Evolutionary conservation across 441 rosid genomes (phyloP), one percentile per base, ranked within the genome.

Genomic region (Populus hybrid): DNA sequence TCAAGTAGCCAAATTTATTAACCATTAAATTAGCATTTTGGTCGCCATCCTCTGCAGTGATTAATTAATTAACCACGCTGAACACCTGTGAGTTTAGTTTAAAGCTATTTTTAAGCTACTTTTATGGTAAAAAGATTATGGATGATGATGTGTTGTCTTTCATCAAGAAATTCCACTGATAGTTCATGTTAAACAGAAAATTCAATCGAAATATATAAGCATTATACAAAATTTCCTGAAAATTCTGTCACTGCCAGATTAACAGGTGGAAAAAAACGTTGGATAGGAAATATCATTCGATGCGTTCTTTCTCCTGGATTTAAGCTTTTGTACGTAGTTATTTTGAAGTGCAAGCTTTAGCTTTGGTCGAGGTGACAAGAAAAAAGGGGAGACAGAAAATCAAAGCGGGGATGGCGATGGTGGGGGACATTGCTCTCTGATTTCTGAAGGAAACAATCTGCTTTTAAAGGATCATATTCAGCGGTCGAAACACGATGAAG

Each of bases 351-450:
- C 61, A 54, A 18, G 7, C n/a, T 54, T 32, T 65, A 4, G 76
- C 68, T 70, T 65, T 46, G 71, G 30, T 46, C 30, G 23, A 46
- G 46, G 72, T 54, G 30, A 1, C 61, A 54, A 54, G 61, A 54
- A 54, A 54, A 11, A 10, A 20, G 40, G 21, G 72, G 83, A 23
- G 80, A 77, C 80, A 81, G 38, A 35, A 77, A 73, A 81, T 81
- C 75, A 71, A 73, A 73, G 75, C 69, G 77, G 78, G 83, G 80
- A 69, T 57, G 77, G 78, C 80, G 80, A 69, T 57, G 42, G 46
- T 4, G 30, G 26, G 61, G 16, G 61, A 18, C 54, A 46, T 2
- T 12, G 42, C 9, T 5, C 72, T 30, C 57, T 73, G 50, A 20
- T 54, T 24, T 50, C 26, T 50, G 72, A 73, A 77, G 76, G 57